Percentiles rank a stretch among this genome's conserved stretches.
Evolutionary conservation across 2,329 filamentous ascomycete species (phyloP).

Genomic region (Botrytis fabae): DNA sequence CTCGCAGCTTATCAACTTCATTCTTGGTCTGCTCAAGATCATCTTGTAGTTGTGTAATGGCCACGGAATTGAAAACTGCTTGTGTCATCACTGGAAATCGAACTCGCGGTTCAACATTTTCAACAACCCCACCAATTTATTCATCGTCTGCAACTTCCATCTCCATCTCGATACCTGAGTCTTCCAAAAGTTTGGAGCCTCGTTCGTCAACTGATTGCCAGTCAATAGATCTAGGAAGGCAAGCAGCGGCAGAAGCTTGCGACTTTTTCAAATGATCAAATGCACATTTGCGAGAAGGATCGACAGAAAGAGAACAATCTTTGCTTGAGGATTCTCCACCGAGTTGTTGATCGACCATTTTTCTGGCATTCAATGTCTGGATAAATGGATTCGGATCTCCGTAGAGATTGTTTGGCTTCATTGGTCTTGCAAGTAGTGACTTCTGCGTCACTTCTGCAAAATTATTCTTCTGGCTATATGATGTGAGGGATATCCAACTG

Average conservation of each 20-base stretch:
- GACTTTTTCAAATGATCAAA: constrained; percentile 56
- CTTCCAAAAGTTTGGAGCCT: background rate
- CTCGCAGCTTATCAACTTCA: background rate
- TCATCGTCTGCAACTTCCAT: background rate
- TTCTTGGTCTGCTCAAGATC: constrained; percentile 17
- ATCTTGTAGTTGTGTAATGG: constrained; percentile 7
- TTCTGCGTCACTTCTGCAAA: background rate
- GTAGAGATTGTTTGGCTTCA: constrained; percentile 36
- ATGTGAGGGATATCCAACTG: background rate
- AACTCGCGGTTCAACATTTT: background rate
- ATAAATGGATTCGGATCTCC: constrained; percentile 35
- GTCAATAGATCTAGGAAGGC: constrained; percentile 52
- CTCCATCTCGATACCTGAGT: background rate
- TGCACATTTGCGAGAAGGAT: constrained; percentile 66
- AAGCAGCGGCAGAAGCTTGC: constrained; percentile 61
- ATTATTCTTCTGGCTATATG: background rate
- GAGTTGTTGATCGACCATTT: constrained; percentile 76
- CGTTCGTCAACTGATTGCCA: background rate
- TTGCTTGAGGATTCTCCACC: constrained; percentile 55
- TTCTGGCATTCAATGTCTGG: constrained; percentile 63
- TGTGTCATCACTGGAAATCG: constrained; percentile 2
- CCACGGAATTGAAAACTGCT: background rate
- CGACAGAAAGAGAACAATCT: constrained; percentile 61
- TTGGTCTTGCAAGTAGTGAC: background rate
- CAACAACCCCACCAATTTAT: background rate